Conservation (phyloP, 805 yeast species). For the Wickerhamiella dianesei region DNA sequence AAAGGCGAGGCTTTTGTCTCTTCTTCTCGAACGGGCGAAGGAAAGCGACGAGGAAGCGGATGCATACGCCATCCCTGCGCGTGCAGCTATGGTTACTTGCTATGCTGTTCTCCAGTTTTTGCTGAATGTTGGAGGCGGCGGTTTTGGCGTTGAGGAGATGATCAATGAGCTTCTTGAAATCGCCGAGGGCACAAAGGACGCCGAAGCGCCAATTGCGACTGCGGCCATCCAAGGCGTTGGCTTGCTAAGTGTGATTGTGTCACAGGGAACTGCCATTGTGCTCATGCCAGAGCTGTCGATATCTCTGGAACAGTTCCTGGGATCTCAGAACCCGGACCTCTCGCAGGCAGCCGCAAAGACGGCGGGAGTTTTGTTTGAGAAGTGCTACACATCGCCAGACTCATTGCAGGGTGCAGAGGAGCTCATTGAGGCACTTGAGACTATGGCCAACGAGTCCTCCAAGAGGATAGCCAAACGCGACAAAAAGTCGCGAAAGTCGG, state of each 20-base stretch:
- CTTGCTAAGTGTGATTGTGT: slow-evolving; percentile 20
- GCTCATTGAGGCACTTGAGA: slow-evolving; percentile 27
- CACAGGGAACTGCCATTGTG: slow-evolving; percentile 10
- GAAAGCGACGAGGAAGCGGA: neutral
- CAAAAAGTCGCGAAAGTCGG: slow-evolving; percentile 37
- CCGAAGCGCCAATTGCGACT: slow-evolving; percentile 15
- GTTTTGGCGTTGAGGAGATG: slow-evolving; percentile 21
- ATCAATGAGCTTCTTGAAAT: slow-evolving; percentile 19
- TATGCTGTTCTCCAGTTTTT: slow-evolving; percentile 23
- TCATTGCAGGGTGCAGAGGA: slow-evolving; percentile 26
- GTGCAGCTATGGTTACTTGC: slow-evolving; percentile 20
- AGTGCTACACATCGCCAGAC: slow-evolving; percentile 17
- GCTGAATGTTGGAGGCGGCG: slow-evolving; percentile 24
- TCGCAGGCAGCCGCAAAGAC: slow-evolving; percentile 43
- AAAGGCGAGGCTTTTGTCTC: slow-evolving; percentile 4
- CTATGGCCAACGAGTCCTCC: slow-evolving; percentile 37
- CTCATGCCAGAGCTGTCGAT: slow-evolving; percentile 26
- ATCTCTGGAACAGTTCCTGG: slow-evolving; percentile 13
- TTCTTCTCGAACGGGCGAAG: slow-evolving; percentile 10
- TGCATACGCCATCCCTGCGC: slow-evolving; percentile 6
- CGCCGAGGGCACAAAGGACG: slow-evolving; percentile 18
- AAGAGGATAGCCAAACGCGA: slow-evolving; percentile 50
- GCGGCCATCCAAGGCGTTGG: slow-evolving; percentile 22
- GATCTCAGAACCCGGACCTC: slow-evolving; percentile 35
- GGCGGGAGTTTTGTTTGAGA: slow-evolving; percentile 45